These are phyloP conservation scores for Emmonsia crescens DNA, from an alignment of 2,329 filamentous ascomycete species.

Conservation along the genomic window DNA sequence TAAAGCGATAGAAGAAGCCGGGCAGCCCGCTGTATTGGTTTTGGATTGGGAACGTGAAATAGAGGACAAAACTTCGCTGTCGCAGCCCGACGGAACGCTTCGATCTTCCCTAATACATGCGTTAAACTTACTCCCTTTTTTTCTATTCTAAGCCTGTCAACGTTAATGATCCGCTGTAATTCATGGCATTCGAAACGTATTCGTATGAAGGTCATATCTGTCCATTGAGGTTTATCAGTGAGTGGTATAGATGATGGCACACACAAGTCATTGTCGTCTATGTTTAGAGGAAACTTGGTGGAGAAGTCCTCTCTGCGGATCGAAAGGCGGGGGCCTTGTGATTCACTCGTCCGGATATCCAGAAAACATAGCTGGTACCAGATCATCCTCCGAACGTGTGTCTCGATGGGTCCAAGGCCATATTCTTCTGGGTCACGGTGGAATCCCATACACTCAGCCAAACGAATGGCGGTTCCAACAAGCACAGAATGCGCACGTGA, in stretches of 20 bases:
- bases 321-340: constrained; percentile 58
- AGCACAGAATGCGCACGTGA: constrained; percentile 64
- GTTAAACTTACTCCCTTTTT: constrained; percentile 51
- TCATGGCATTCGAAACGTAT: constrained; percentile 65
- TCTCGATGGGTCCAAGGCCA: constrained; percentile 55
- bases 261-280: constrained; percentile 54
- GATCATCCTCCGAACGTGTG: constrained; percentile 58
- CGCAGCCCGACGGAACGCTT: constrained; percentile 55
- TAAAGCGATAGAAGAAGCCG: constrained; percentile 55
- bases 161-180: constrained; percentile 59
- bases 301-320: constrained; percentile 68
- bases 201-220: constrained; percentile 54
- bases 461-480: constrained; percentile 58
- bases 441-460: constrained; percentile 68
- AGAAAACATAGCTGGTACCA: constrained; percentile 73
- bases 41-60: constrained; percentile 43
- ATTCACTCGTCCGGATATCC: constrained; percentile 63
- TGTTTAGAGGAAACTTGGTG: constrained; percentile 60
- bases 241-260: constrained; percentile 31
- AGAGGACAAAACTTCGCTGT: constrained; percentile 55
- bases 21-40: constrained; percentile 52
- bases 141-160: constrained; percentile 57
- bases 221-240: constrained; percentile 48
- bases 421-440: constrained; percentile 61
- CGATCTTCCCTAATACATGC: constrained; percentile 55